These are phyloP conservation scores for Aspergillus transmontanensis DNA, from an alignment of 2,329 filamentous ascomycete genomes.

Conservation along the genomic window DNA sequence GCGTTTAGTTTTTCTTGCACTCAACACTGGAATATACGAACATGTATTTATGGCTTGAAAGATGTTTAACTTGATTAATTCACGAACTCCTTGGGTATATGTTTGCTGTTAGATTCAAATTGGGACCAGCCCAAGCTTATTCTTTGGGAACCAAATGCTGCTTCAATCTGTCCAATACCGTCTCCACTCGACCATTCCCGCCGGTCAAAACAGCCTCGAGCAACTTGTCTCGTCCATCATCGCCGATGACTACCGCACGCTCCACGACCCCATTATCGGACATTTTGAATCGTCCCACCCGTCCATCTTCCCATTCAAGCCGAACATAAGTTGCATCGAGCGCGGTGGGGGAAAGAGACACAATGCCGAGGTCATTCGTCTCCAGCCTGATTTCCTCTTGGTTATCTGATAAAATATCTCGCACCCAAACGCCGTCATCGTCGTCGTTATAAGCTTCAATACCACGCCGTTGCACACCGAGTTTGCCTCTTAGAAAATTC, in stretches of 20 bases:
- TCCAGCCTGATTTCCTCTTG: conserved; percentile 13
- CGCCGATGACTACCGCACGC: conserved; percentile 46
- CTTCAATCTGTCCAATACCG: conserved; percentile 34
- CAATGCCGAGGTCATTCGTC: conserved; percentile 34
- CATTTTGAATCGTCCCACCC: conserved; percentile 47
- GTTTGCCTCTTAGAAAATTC: conserved; percentile 33
- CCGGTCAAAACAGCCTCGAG: conserved; percentile 38
- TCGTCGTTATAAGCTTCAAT: conserved; percentile 18
- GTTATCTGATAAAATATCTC: conserved; percentile 19
- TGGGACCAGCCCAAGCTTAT: neutral
- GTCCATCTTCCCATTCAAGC: conserved; percentile 48
- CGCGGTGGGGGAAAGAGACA: conserved; percentile 37
- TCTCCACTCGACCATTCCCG: conserved; percentile 39
- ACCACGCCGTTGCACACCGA: conserved; percentile 27
- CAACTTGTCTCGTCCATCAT: conserved; percentile 40
- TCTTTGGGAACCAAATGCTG: conserved; percentile 9
- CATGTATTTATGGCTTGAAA: neutral
- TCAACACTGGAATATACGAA: neutral
- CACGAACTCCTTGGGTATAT: neutral
- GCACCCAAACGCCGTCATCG: conserved; percentile 15
- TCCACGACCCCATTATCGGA: conserved; percentile 44
- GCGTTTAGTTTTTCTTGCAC: neutral
- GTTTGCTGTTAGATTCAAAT: neutral
- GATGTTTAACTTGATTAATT: neutral
- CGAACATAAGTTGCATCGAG: conserved; percentile 46